Base-by-base conservation (phyloP, 257 asterid genomes). In the Solanum clarkiae region DNA sequence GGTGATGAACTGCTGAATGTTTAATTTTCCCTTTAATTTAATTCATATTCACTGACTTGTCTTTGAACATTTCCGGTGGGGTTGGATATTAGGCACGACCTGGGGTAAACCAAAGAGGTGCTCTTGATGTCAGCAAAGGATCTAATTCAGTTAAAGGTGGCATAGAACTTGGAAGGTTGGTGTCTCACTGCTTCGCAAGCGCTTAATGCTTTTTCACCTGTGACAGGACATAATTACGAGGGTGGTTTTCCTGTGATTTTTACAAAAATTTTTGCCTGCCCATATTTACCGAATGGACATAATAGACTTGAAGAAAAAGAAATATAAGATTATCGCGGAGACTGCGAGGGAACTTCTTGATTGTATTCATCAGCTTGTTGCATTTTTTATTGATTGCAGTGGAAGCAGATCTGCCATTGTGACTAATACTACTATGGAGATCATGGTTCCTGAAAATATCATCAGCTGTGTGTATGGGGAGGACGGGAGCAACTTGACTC, bases 381-480 rank as follows among this genome's bases (percentile, higher is more conserved):
- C 82, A 77, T 77, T 77, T 77, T 84, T 53, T 69, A 51, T 44
- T 84, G 81, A 22, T 80, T 88, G 85, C 91, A 91, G 90, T 84
- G 91, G 91, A 86, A 89, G 91, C 88, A 88, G 94, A 86, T 84
- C 91, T 26, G 93, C 91, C 57, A 54, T 87, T 32, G 91, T 88
- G 89, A 88, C 87, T 63, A 93, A 91, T 85, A 90, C 93, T 60
- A 93, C 94, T 1, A 90, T 95, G 84, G 94, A 95, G 91, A 86
- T 95, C 80, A 87, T 80, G 83, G 91, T 93, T 85, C 91, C 94
- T 74, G 95, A 91, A 29, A 84, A 83, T 80, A 90, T 86, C 53
- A 82, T 93, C 55, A 88, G 89, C 86, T 92, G 92, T 80, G 84
- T 94, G 40, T 91, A 88, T 66, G 96, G 95, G 77, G 95, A 92